Evolutionary conservation across 768 basidiomycete species (phyloP).

Genomic region (Phanerochaete carnosa): DNA sequence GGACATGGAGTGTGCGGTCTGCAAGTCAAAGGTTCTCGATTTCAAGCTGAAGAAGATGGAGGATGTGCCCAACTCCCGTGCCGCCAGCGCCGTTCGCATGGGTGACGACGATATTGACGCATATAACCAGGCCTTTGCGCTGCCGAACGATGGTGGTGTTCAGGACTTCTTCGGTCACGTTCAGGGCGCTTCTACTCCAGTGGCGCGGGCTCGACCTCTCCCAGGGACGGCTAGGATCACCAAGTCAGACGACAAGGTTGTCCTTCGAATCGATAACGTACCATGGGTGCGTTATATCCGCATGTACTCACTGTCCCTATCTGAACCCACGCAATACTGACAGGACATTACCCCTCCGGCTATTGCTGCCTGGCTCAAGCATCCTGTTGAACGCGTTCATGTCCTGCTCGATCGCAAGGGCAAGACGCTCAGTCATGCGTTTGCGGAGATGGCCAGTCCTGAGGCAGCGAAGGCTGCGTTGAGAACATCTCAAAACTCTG

Average conservation of each 20-base stretch:
- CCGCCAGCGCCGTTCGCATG: too few species aligned
- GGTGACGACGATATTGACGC: not conserved
- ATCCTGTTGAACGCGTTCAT: constrained; percentile 67
- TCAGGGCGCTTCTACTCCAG: constrained; percentile 28
- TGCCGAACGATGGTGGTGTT: constrained; percentile 7
- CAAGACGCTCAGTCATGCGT: constrained; percentile 84
- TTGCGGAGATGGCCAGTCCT: constrained; percentile 66
- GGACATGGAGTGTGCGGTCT: constrained; percentile 82
- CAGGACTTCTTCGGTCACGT: constrained; percentile 30
- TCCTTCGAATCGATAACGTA: constrained; percentile 83
- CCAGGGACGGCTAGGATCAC: constrained; percentile 7
- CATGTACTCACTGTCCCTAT: not conserved
- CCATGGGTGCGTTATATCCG: constrained; percentile 64
- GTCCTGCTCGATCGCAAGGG: constrained; percentile 79
- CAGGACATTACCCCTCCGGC: constrained; percentile 84
- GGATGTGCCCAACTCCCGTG: not conserved
- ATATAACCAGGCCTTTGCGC: constrained; percentile 2
- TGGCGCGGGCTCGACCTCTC: constrained; percentile 20
- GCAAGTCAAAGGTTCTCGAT: constrained; percentile 64
- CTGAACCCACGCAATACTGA: not conserved
- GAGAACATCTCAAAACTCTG: constrained; percentile 53
- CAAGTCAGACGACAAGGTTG: constrained; percentile 32
- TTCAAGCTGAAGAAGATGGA: constrained; percentile 48
- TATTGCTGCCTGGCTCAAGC: constrained; percentile 65
- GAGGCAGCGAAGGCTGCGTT: constrained; percentile 64